Conservation (phyloP, 495 filamentous ascomycete genomes). For the Neurospora tetrasperma region DNA sequence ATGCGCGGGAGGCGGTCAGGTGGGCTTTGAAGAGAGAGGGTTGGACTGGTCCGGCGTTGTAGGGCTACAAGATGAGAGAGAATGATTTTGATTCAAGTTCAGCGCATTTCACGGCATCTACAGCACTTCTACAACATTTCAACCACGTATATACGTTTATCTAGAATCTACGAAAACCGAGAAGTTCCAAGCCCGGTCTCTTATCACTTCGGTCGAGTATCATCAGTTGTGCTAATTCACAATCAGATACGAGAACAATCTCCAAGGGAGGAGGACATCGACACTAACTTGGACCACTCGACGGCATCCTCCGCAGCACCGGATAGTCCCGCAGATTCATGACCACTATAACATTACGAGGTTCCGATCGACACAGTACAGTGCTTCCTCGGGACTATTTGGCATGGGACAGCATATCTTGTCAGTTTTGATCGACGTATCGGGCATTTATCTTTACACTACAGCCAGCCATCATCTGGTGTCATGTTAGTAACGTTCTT, state of each 20-base stretch:
- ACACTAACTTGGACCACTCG: not conserved
- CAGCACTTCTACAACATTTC: not conserved
- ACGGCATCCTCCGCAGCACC: not conserved
- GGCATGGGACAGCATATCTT: not conserved
- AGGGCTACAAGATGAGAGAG: not conserved
- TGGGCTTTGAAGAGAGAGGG: conserved; percentile 33
- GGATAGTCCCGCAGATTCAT: not conserved
- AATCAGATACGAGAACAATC: not conserved
- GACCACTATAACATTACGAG: not conserved
- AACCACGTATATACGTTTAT: not conserved
- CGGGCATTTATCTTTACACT: not conserved
- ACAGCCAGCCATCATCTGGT: not conserved
- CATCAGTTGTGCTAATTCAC: not conserved
- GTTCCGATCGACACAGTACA: not conserved
- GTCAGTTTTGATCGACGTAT: not conserved
- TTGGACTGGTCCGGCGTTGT: conserved; percentile 17
- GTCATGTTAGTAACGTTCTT: not conserved
- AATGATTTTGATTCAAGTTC: not conserved
- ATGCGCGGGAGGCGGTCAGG: conserved; percentile 41
- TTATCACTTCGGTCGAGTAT: not conserved
- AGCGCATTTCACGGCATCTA: not conserved
- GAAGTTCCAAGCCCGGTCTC: not conserved
- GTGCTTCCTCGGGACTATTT: not conserved
- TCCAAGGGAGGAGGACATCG: not conserved
- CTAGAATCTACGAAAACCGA: not conserved